These are phyloP conservation scores for Pseudocercospora crystallina DNA, from an alignment of 2,329 filamentous ascomycete species.

Conservation along the genomic window DNA sequence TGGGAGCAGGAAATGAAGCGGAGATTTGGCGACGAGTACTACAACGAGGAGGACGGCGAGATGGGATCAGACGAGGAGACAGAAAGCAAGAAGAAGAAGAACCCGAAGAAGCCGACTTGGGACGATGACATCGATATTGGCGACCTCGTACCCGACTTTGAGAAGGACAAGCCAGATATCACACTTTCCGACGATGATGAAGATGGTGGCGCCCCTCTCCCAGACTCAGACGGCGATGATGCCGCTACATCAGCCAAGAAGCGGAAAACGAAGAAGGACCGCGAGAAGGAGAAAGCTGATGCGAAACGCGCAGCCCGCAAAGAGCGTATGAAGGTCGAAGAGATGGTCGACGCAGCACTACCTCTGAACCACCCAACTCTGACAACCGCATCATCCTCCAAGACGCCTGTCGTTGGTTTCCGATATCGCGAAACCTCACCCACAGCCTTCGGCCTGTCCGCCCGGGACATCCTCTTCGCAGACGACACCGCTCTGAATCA, in stretches of 20 bases:
- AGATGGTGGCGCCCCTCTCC: slow-evolving; percentile 32
- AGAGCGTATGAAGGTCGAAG: slow-evolving; percentile 80
- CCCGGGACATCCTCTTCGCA: slow-evolving; percentile 87
- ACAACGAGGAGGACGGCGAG: slow-evolving; percentile 62
- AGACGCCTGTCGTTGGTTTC: slow-evolving; percentile 61
- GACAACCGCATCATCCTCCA: slow-evolving; percentile 43
- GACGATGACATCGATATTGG: slow-evolving; percentile 98
- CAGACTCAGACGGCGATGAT: slow-evolving; percentile 40
- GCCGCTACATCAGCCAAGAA: slow-evolving; percentile 42
- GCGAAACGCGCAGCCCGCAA: slow-evolving; percentile 72
- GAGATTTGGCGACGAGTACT: slow-evolving; percentile 88
- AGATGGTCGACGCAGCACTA: slow-evolving; percentile 78
- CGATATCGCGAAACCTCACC: slow-evolving; percentile 94
- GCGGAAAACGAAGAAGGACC: slow-evolving; percentile 43
- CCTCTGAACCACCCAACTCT: slow-evolving; percentile 66
- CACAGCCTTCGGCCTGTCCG: slow-evolving; percentile 81
- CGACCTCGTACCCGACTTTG: slow-evolving; percentile 83
- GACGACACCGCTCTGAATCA: slow-evolving; percentile 83
- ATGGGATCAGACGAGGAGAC: slow-evolving; percentile 44
- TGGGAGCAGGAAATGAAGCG: slow-evolving; percentile 92
- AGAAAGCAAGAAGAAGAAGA: slow-evolving; percentile 54
- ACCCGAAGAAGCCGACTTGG: slow-evolving; percentile 80
- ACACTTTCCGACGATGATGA: slow-evolving; percentile 55
- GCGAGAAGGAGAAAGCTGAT: slow-evolving; percentile 47
- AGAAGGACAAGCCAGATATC: slow-evolving; percentile 60